Base-by-base conservation (phyloP, 768 basidiomycete species). In the Phaeolepiota aurea region DNA sequence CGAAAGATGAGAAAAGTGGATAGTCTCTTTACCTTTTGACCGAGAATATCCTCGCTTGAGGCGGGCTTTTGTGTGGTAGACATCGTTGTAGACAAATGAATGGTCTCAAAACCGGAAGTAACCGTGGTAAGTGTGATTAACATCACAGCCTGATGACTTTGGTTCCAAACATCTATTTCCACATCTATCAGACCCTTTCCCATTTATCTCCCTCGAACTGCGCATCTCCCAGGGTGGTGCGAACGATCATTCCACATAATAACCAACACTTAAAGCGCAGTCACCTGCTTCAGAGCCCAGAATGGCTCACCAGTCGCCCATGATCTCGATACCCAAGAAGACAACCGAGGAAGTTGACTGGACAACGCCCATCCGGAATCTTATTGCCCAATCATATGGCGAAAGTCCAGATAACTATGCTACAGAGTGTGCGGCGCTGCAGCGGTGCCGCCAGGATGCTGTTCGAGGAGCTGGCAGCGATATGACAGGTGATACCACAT, bases 321-420 rank as follows among this genome's bases (percentile, higher is more conserved):
- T 89, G 75, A 83, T 94, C 47, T 76, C 89, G 10, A 88, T 97
- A 28, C 93, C 94, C 0, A 84, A 74, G 68, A 99, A 99, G 72
- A 69, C 76, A n/a, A 96, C 96, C 0, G 84, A 90, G 12, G 94
- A 98, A 50, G 92, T 94, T 19, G 96, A 99, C 66, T 97, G 93
- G 87, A 86, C 92, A 1, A 74, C 76, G 0, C 87, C 91, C 2
- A 87, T 98, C 47, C 78, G 85, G 20, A 78, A 69, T 48, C 69
- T 91, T 32, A 93, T 99, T 61, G 74, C 87, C 2, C 83, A 89
- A 51, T 90, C 88, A 0, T 99, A 96, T 57, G 89, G 89, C 19
- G 96, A 98, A 68, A 82, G 72, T 54, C 91, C 94, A 20, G 90
- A 93, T 44, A 77, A 78, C 49, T 99, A 97, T 57, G 64, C 81